Base-by-base conservation (phyloP, 1,284 basidiomycete genomes). In the Puccinia horiana region DNA sequence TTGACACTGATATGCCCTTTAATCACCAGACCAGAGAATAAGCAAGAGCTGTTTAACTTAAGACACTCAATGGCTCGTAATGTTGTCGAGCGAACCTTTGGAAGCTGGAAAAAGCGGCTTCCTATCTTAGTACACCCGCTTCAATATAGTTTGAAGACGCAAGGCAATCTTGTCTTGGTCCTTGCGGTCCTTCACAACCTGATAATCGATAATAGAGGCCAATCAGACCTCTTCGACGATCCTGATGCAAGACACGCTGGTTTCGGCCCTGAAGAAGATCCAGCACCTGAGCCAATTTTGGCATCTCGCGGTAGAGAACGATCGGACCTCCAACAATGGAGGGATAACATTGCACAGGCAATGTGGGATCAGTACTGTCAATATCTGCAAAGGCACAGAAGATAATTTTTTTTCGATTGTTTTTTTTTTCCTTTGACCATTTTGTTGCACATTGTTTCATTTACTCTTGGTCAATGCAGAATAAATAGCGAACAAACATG, bases 71-170 rank as follows among this genome's bases (percentile, higher is more conserved):
- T 72, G 29, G 52, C 73, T 0, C 70, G 83, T 18, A 83, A 78
- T 77, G 79, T 83, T 14, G 78, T 83, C 42, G 83, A 83, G 78
- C 76, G 78, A 20, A 44, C 47, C 4, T 83, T 83, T 82, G 83
- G 83, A 14, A 73, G 81, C 11, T 56, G 72, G 44, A 81, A 83
- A 83, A 83, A 54, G 32, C 35, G 35, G 5, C 35, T 54, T 26
- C 72, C 72, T 1, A 74, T 74, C 18, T 29, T 74, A 4, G 32
- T 52, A 8, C 47, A 56, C 12, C 72, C 49, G 35, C 32, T 70
- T 9, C 26, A 63, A 23, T 81, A 70, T 29, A 44, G 40, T 12
- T 20, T 70, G 9, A 18, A 44, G 37, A 47, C 40, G 11, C 67
- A 70, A 26, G 12, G 40, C 1, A 37, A 70, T 9, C 40, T 70